phyloP scores from a whole-genome alignment of 2,329 filamentous ascomycete species.

The Colletotrichum musae region DNA sequence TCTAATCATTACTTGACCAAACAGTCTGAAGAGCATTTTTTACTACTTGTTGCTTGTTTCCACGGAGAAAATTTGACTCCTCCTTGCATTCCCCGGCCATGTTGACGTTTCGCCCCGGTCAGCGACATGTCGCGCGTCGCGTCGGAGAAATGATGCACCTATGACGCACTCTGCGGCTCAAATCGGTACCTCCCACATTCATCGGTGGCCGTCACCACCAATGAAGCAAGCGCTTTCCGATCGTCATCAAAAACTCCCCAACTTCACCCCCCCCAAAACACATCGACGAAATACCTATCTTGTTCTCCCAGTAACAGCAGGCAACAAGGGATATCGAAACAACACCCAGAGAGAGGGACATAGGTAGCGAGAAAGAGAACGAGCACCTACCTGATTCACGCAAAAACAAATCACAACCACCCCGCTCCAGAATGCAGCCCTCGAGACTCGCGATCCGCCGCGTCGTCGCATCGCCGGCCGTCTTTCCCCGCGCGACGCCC shows the following conservation, averaged over 20 bases:
- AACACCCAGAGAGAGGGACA: too few relatives aligned
- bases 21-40: too few relatives aligned
- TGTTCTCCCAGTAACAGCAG: too few relatives aligned
- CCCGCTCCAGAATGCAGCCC: constrained; percentile 4
- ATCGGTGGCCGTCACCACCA: neutral
- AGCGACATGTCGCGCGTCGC: neutral
- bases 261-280: neutral
- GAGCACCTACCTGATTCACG: neutral
- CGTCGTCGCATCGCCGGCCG: neutral
- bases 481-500: neutral
- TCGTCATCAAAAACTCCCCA: neutral
- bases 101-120: too few relatives aligned
- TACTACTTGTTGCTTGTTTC: too few relatives aligned
- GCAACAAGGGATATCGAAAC: too few relatives aligned
- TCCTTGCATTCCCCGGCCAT: too few relatives aligned
- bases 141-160: constrained; percentile 16
- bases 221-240: neutral
- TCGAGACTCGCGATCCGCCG: constrained; percentile 7
- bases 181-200: neutral
- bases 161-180: constrained; percentile 16
- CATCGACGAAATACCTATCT: neutral
- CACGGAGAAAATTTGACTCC: too few relatives aligned
- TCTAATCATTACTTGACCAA: too few relatives aligned
- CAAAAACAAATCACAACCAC: neutral
- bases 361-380: too few relatives aligned